Evolutionary conservation across 768 basidiomycete genomes (phyloP).

Genomic region (Tulasnella sp.): DNA sequence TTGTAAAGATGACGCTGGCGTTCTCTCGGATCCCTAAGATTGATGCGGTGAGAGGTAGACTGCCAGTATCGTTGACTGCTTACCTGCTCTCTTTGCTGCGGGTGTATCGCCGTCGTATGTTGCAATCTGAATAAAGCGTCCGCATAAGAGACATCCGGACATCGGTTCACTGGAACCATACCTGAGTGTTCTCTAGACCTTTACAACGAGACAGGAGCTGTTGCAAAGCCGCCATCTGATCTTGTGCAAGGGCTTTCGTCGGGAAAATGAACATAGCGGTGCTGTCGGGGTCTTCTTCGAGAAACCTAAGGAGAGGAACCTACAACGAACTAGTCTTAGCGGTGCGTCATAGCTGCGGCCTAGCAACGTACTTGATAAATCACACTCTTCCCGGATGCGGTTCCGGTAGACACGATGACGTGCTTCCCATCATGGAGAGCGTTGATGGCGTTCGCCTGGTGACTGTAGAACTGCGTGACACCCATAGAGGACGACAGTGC

Average conservation of each 20-base stretch:
- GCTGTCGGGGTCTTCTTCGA: slow-evolving; percentile 46
- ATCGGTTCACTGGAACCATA: slow-evolving; percentile 20
- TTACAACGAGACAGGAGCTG: slow-evolving; percentile 49
- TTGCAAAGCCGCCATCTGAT: slow-evolving; percentile 61
- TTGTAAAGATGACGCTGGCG: slow-evolving; percentile 76
- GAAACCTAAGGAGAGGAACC: slow-evolving; percentile 56
- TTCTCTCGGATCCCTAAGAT: slow-evolving; percentile 50
- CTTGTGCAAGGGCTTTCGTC: slow-evolving; percentile 86
- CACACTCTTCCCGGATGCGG: slow-evolving; percentile 80
- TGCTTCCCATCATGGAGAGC: slow-evolving; percentile 44
- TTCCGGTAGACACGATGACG: slow-evolving; percentile 82
- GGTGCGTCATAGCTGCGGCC: not conserved
- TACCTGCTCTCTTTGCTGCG: slow-evolving; percentile 50
- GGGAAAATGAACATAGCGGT: slow-evolving; percentile 82
- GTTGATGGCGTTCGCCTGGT: slow-evolving; percentile 62
- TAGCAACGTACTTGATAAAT: slow-evolving; percentile 58
- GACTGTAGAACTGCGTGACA: slow-evolving; percentile 51
- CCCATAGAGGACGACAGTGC: slow-evolving; percentile 48
- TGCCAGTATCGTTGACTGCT: not conserved
- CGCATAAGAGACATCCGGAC: not conserved
- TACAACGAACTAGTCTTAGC: slow-evolving; percentile 24
- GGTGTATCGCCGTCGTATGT: slow-evolving; percentile 88
- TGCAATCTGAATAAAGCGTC: slow-evolving; percentile 35
- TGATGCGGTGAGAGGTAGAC: not conserved
- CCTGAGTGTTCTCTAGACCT: slow-evolving; percentile 49